Evolutionary conservation across 2,329 filamentous ascomycete genomes (phyloP).

Genomic region (Apiospora rasikravindrae): DNA sequence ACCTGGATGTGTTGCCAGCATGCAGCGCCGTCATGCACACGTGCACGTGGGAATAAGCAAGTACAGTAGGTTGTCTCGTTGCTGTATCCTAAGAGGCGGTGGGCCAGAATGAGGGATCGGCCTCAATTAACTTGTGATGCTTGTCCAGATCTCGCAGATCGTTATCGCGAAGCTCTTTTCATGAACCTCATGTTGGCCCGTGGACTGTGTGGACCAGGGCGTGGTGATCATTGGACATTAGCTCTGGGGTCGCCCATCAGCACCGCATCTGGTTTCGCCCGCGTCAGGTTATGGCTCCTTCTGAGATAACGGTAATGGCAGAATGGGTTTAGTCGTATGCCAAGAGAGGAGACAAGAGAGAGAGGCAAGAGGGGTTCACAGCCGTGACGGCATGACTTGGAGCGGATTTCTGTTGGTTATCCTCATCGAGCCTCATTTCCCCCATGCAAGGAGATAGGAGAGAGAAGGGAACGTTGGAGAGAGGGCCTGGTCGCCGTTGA

Average conservation of each 20-base stretch:
- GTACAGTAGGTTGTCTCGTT: not conserved
- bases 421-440: conserved; percentile 15
- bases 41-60: conserved; percentile 7
- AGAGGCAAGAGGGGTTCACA: not conserved
- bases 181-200: conserved; percentile 13
- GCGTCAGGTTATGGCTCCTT: not conserved
- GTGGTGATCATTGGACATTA: not conserved
- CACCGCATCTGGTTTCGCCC: not conserved
- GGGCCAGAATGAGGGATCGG: conserved; percentile 12
- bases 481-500: not conserved
- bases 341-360: not conserved
- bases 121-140: not conserved
- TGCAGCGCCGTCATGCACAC: too few relatives aligned
- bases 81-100: not conserved
- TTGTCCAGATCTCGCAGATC: conserved; percentile 17
- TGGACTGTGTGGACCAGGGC: conserved; percentile 5
- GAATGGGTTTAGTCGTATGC: not conserved
- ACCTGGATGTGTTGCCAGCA: not conserved
- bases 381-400: not conserved
- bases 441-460: conserved; percentile 6
- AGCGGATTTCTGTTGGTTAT: not conserved
- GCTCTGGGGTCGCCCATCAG: conserved; percentile 1
- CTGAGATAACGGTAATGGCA: not conserved
- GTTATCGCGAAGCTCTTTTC: not conserved
- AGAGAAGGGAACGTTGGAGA: not conserved